phyloP scores from a whole-genome alignment of 495 filamentous ascomycete genomes.

The Viridothelium virens region DNA sequence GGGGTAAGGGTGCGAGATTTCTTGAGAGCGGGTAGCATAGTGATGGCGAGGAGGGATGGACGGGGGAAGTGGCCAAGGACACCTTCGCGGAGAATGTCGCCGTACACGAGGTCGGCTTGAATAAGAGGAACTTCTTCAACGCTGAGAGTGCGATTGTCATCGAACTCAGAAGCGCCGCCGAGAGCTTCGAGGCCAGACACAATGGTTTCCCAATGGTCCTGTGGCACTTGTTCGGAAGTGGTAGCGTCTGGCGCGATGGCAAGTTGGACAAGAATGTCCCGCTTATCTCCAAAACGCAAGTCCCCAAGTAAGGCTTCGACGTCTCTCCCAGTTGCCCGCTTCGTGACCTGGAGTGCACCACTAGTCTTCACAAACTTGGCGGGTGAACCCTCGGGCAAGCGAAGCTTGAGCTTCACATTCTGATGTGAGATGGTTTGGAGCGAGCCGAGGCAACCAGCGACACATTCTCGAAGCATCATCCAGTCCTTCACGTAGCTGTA shows the following conservation, averaged over 20 bases:
- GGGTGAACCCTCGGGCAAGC: conserved; percentile 89
- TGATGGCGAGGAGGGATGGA: conserved; percentile 91
- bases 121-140: conserved; percentile 95
- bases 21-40: conserved; percentile 78
- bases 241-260: conserved; percentile 85
- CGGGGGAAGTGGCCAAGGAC: conserved; percentile 79
- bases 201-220: conserved; percentile 95
- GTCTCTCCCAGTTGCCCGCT: conserved; percentile 92
- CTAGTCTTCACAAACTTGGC: conserved; percentile 99
- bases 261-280: conserved; percentile 91
- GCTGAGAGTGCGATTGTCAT: conserved; percentile 74
- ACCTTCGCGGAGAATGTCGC: conserved; percentile 88
- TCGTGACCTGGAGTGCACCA: conserved; percentile 91
- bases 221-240: conserved; percentile 76
- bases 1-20: conserved; percentile 59
- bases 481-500: conserved; percentile 99
- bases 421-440: conserved; percentile 96
- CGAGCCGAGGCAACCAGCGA: conserved; percentile 90
- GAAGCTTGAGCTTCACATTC: conserved; percentile 94
- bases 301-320: conserved; percentile 91
- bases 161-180: conserved; percentile 80
- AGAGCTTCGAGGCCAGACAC: conserved; percentile 93
- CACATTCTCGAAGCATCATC: conserved; percentile 99
- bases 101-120: conserved; percentile 89
- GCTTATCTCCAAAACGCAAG: conserved; percentile 92